Percentiles rank a stretch among this genome's conserved stretches.
Conservation (phyloP, 306 rosid genomes). For the Lathyrus aphaca region DNA sequence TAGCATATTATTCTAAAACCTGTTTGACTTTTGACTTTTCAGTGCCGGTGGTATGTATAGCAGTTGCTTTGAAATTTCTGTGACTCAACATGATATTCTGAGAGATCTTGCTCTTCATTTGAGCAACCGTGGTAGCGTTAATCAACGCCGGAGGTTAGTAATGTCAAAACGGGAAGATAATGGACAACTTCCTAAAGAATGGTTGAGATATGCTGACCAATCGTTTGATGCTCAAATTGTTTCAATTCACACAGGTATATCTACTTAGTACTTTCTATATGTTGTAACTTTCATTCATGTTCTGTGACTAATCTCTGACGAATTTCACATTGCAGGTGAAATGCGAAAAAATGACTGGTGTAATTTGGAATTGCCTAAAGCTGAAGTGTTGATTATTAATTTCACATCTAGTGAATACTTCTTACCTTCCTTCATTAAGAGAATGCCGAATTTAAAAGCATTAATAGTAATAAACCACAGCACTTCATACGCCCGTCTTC, state of each 20-base stretch:
- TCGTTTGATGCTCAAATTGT: constrained; percentile 75
- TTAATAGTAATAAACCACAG: constrained; percentile 61
- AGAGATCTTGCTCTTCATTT: constrained; percentile 83
- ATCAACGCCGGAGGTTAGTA: constrained; percentile 59
- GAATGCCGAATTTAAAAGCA: constrained; percentile 85
- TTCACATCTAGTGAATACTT: constrained; percentile 70
- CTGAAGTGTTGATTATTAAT: constrained; percentile 82
- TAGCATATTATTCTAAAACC: constrained; percentile 37
- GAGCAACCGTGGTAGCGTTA: constrained; percentile 45
- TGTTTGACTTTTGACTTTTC: constrained; percentile 37
- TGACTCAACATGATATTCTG: constrained; percentile 83
- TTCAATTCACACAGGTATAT: constrained; percentile 84
- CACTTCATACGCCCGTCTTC: constrained; percentile 58
- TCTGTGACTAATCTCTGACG: constrained; percentile 27
- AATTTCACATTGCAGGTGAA: constrained; percentile 61
- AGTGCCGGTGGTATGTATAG: constrained; percentile 71
- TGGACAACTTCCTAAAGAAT: constrained; percentile 71
- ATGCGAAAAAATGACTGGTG: constrained; percentile 85
- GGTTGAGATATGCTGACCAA: constrained; percentile 59
- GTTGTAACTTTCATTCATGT: background rate
- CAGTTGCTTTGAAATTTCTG: constrained; percentile 74
- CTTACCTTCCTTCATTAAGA: constrained; percentile 70
- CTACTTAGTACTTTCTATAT: background rate
- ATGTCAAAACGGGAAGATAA: constrained; percentile 73
- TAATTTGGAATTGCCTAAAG: constrained; percentile 68